Evolutionary conservation across 345 rosid species (phyloP).

Genomic region (Balakata baccata): DNA sequence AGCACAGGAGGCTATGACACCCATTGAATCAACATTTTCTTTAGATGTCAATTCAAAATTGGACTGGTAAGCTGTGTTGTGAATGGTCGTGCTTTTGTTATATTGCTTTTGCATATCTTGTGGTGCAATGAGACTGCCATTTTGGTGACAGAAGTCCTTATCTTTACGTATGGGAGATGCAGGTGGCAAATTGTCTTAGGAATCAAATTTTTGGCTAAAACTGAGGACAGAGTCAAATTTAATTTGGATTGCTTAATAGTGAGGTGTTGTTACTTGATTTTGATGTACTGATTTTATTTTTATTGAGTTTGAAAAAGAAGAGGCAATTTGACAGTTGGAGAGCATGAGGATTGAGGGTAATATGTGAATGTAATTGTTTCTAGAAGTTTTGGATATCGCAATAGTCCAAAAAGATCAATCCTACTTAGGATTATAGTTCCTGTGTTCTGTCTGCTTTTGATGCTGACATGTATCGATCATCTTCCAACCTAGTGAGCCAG

Average conservation of each 20-base stretch:
- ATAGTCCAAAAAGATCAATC: neutral
- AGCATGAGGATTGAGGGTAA: neutral
- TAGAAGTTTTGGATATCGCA: conserved; percentile 3
- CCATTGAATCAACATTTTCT: conserved; percentile 30
- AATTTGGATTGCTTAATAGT: neutral
- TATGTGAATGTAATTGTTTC: neutral
- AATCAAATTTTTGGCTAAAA: conserved; percentile 5
- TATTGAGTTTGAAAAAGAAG: conserved; percentile 6
- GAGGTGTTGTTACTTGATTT: neutral
- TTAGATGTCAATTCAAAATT: conserved; percentile 27
- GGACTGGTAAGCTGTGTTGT: conserved; percentile 28
- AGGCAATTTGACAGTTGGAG: neutral
- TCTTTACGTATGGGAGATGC: neutral
- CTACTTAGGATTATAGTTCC: neutral
- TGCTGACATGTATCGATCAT: conserved; percentile 8
- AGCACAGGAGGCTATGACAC: conserved; percentile 34
- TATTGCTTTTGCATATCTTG: conserved; percentile 11
- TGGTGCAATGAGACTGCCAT: neutral
- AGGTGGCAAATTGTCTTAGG: neutral
- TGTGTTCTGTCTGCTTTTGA: neutral
- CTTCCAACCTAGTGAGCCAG: neutral
- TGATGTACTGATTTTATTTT: conserved; percentile 1
- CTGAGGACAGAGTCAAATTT: neutral
- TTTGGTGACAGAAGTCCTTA: neutral
- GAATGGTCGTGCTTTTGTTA: neutral